Evolutionary conservation across 1,284 basidiomycete species (phyloP).

Genomic region (Meira miltonrushii): DNA sequence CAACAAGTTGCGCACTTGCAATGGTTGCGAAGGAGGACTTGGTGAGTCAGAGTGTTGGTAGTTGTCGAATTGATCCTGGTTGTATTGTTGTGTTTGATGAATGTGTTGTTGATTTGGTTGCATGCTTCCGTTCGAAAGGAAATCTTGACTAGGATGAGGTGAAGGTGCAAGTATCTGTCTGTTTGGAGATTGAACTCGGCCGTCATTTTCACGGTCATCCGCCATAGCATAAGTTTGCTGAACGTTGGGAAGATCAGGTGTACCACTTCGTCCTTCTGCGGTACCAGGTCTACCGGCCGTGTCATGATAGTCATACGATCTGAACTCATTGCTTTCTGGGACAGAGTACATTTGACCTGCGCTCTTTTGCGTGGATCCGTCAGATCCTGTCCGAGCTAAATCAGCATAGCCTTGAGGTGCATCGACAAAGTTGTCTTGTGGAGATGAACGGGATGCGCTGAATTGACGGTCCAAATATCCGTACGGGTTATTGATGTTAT

Average conservation of each 20-base stretch:
- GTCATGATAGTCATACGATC: neutral
- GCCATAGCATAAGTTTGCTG: constrained; percentile 33
- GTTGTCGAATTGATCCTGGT: neutral
- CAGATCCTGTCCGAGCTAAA: too few relatives aligned
- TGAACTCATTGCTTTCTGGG: too few relatives aligned
- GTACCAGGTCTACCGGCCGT: constrained; percentile 32
- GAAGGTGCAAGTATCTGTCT: neutral
- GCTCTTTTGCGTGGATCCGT: too few relatives aligned
- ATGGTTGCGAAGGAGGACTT: constrained; percentile 12
- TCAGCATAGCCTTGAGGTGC: neutral
- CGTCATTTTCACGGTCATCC: neutral
- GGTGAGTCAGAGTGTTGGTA: neutral
- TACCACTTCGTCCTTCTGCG: constrained; percentile 28
- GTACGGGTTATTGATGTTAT: constrained; percentile 43
- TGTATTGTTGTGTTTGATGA: neutral
- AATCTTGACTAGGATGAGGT: neutral
- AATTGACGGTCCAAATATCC: constrained; percentile 35
- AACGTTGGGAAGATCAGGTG: constrained; percentile 39
- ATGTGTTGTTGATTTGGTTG: too few relatives aligned
- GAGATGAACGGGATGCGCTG: constrained; percentile 10
- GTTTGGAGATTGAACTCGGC: neutral
- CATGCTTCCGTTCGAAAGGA: neutral
- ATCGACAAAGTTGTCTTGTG: neutral
- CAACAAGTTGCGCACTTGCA: constrained; percentile 13
- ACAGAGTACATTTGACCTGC: too few relatives aligned